Conservation (phyloP, 192 early-diverging fungal genomes). For the Coemansia interrupta region DNA sequence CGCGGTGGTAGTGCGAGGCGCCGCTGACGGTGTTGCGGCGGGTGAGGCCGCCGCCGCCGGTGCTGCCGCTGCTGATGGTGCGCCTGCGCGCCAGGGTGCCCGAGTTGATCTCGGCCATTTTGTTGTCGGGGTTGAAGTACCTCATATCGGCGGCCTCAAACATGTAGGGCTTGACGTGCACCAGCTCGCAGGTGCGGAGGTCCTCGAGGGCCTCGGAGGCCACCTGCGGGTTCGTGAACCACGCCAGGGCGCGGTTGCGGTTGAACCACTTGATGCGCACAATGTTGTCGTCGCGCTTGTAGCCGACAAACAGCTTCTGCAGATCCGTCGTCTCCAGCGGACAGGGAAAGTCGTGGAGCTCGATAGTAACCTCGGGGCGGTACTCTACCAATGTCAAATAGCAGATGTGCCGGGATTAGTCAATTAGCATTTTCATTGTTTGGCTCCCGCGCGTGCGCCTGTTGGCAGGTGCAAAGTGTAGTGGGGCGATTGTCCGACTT, state of each 20-base stretch:
- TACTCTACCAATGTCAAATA: constrained; percentile 35
- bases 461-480: not conserved
- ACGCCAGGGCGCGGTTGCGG: constrained; percentile 51
- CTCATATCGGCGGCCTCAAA: constrained; percentile 45
- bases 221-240: constrained; percentile 47
- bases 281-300: constrained; percentile 54
- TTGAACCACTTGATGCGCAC: constrained; percentile 56
- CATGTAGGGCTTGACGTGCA: constrained; percentile 45
- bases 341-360: constrained; percentile 51
- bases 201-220: constrained; percentile 46
- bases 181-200: constrained; percentile 41
- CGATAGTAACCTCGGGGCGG: constrained; percentile 51
- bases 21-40: constrained; percentile 56
- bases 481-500: constrained; percentile 15
- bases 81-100: constrained; percentile 45
- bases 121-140: constrained; percentile 51
- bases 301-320: constrained; percentile 37
- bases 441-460: not conserved
- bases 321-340: constrained; percentile 51
- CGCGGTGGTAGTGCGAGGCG: constrained; percentile 53
- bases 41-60: constrained; percentile 31
- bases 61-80: constrained; percentile 45
- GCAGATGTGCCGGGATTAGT: not conserved
- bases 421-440: not conserved
- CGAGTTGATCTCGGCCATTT: constrained; percentile 24